These are phyloP conservation scores for Thalassiosira ordinaria DNA, from an alignment of 352 stramenopile genomes.

Conservation along the genomic window DNA sequence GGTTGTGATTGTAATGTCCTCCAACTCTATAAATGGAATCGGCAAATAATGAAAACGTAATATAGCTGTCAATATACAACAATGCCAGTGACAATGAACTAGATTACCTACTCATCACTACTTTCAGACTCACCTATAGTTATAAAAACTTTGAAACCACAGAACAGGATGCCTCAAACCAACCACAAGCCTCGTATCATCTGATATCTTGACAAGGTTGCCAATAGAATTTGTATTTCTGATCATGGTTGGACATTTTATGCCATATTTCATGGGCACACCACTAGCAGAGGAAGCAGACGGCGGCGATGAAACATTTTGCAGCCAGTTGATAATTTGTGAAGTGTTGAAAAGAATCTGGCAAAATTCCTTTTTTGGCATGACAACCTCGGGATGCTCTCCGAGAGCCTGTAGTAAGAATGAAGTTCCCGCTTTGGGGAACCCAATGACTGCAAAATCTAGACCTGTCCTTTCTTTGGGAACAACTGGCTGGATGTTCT, in stretches of 20 bases:
- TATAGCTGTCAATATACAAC: no score
- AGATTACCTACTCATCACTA: no score
- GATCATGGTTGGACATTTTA: slow-evolving; percentile 63
- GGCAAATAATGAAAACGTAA: no score
- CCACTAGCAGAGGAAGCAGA: no score
- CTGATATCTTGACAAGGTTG: slow-evolving; percentile 38
- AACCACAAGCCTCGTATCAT: slow-evolving; percentile 50
- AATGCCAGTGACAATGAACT: no score
- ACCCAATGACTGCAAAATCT: slow-evolving; percentile 62
- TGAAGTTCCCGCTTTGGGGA: slow-evolving; percentile 60
- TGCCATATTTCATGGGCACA: slow-evolving; percentile 27
- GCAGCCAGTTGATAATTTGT: slow-evolving; percentile 4
- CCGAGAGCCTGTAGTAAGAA: slow-evolving; percentile 44
- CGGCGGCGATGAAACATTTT: slow-evolving; percentile 1
- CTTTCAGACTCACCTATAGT: no score
- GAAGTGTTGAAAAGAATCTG: slow-evolving; percentile 1
- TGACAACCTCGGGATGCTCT: slow-evolving; percentile 44
- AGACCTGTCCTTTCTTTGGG: no score
- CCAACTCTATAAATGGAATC: slow-evolving; percentile 41
- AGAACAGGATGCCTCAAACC: slow-evolving; percentile 61
- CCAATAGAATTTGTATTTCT: slow-evolving; percentile 38
- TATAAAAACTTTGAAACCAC: slow-evolving; percentile 66
- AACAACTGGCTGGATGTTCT: no score
- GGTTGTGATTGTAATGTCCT: slow-evolving; percentile 8
- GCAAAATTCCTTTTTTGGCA: slow-evolving; percentile 45